Percentiles rank a stretch among this genome's conserved stretches.
Conservation (phyloP, 768 basidiomycete species). For the Sutorius australiensis region DNA sequence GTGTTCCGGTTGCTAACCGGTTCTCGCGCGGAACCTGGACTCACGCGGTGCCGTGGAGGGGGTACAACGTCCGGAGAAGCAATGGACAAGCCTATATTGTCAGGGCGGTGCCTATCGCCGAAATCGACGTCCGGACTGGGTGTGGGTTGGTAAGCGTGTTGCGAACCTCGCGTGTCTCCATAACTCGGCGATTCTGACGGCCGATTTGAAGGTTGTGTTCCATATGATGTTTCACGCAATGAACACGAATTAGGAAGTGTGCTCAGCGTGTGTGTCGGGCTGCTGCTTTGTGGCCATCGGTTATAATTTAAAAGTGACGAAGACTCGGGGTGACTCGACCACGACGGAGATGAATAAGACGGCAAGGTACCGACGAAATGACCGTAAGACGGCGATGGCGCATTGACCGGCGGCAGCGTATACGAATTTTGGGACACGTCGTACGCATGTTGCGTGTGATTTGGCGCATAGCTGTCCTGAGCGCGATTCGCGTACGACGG, state of each 20-base stretch:
- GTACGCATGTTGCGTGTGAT: conserved; percentile 26
- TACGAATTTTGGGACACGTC: conserved; percentile 28
- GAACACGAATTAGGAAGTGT: conserved; percentile 25
- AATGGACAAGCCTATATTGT: conserved; percentile 26
- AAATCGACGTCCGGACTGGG: conserved; percentile 39
- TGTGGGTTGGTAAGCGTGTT: conserved; percentile 38
- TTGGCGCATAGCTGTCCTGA: conserved; percentile 25
- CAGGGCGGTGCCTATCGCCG: conserved; percentile 33
- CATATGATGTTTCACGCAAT: conserved; percentile 30
- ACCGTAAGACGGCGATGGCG: conserved; percentile 26
- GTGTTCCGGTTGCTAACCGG: conserved; percentile 39
- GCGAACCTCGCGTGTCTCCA: conserved; percentile 25
- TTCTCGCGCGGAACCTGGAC: conserved; percentile 50
- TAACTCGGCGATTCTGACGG: conserved; percentile 34
- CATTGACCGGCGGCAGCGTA: conserved; percentile 31
- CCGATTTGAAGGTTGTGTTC: conserved; percentile 33
- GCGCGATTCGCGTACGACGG: conserved; percentile 24
- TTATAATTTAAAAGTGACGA: conserved; percentile 30
- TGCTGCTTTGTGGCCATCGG: conserved; percentile 27
- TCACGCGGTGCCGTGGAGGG: conserved; percentile 52
- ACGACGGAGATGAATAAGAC: conserved; percentile 27
- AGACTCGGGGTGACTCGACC: conserved; percentile 28
- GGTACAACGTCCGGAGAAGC: conserved; percentile 46
- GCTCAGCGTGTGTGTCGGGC: conserved; percentile 27
- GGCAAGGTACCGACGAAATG: conserved; percentile 23